A percentile compares a stretch with the other conserved stretches of the same genome.
phyloP scores from a whole-genome alignment of 164 flowering plant species.

The Vitis rupestris region DNA sequence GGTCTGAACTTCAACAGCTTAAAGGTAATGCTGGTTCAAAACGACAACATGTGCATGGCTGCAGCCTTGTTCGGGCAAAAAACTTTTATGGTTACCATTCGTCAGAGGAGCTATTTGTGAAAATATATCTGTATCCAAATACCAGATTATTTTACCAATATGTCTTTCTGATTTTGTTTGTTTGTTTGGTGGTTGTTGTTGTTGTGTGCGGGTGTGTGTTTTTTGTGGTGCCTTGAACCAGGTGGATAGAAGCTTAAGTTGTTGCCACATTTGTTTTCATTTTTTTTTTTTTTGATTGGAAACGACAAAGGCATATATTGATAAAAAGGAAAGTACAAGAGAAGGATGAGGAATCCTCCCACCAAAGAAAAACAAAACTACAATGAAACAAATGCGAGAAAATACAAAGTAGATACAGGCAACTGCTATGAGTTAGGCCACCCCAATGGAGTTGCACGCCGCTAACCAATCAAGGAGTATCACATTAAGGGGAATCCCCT shows the following conservation, averaged over 20 bases:
- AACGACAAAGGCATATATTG: no score
- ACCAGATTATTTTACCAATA: background rate
- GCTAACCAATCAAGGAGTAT: no score
- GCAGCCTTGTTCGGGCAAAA: constrained; percentile 73
- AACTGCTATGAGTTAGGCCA: no score
- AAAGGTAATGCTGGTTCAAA: constrained; percentile 64
- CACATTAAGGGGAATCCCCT: no score
- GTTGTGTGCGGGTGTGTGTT: background rate
- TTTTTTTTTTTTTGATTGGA: no score
- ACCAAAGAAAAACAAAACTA: no score
- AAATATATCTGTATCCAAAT: constrained; percentile 90
- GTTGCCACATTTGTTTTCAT: background rate
- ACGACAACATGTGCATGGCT: constrained; percentile 90
- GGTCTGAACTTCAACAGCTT: constrained; percentile 42
- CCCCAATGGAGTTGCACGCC: no score
- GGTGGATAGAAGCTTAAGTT: background rate
- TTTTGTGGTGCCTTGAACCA: background rate
- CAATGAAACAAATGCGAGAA: no score
- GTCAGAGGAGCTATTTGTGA: constrained; percentile 81
- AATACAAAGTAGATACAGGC: no score
- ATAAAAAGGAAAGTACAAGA: no score
- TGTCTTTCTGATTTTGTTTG: background rate
- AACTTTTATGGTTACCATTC: constrained; percentile 86
- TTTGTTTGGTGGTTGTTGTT: background rate
- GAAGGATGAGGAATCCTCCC: no score